Evolutionary conservation across 1,284 basidiomycete genomes (phyloP).

Genomic region (Malassezia caprae): DNA sequence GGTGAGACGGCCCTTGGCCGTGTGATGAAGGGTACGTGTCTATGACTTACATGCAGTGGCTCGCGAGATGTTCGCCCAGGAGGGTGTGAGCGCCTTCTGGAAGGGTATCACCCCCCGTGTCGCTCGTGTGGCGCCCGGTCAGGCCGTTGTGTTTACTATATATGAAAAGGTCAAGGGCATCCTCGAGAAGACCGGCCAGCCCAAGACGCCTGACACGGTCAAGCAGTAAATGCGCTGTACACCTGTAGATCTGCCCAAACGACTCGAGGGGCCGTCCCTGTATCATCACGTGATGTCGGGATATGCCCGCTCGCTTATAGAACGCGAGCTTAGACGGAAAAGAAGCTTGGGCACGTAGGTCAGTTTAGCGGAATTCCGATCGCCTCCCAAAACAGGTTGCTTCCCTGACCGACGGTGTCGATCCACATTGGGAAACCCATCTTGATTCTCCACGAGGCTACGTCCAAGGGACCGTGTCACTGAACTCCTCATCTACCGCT

Average conservation of each 20-base stretch:
- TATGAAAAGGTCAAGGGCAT: slow-evolving; percentile 47
- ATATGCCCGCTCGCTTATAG: not conserved
- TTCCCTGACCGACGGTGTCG: not conserved
- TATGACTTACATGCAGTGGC: slow-evolving; percentile 47
- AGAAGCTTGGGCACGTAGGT: not conserved
- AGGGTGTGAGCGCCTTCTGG: slow-evolving; percentile 77
- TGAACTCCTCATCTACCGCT: not conserved
- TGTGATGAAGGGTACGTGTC: slow-evolving; percentile 53
- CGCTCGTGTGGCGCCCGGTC: slow-evolving; percentile 75
- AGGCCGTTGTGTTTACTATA: slow-evolving; percentile 54
- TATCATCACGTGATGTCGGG: not conserved
- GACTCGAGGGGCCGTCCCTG: not conserved
- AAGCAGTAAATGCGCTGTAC: not conserved
- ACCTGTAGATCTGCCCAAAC: not conserved
- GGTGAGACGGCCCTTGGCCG: slow-evolving; percentile 66
- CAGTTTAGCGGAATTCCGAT: not conserved
- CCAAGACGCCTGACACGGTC: not conserved
- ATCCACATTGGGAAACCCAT: not conserved
- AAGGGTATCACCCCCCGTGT: slow-evolving; percentile 85
- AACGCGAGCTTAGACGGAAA: not conserved
- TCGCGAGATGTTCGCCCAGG: slow-evolving; percentile 80
- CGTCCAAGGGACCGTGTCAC: not conserved
- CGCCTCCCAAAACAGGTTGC: too few species aligned
- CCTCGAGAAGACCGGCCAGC: slow-evolving; percentile 25
- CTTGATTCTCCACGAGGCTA: not conserved